Base-by-base conservation (phyloP, 345 rosid genomes). In the Populus pruinosa region DNA sequence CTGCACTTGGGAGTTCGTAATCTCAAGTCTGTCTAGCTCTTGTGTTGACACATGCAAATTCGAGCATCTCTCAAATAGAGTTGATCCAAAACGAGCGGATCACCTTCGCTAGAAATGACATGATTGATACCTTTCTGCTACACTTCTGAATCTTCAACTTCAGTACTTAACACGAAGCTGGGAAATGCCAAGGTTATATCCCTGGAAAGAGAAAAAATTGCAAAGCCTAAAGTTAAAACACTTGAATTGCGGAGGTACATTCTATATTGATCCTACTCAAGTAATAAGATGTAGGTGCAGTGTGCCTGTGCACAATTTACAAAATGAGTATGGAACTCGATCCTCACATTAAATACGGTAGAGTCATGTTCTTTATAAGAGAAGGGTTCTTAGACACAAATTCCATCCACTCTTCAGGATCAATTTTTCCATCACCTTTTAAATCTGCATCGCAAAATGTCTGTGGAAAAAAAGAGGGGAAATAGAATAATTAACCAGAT, bases 361-460 rank as follows among this genome's bases (percentile, higher is more conserved):
- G 88, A 35, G 97, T 93, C 98, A 93, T 96, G 89, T 92, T 96
- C 90, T 88, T 96, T 77, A 93, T 83, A 43, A 96, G 89, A 67
- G 97, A 91, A 0, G 99, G 99, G 74, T 92, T 73, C 84, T 81
- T 89, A 8, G 82, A 83, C 70, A 91, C 97, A 43, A 90, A 92
- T 38, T 89, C 92, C 77, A 88, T 89, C 99, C 99, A 96, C 77
- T 96, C 99, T 77, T 91, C 96, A 47, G 62, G 64, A 78, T 96
- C 98, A 7, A 96, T 96, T 85, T 78, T 96, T 29, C 94, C 98
- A 44, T 93, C 97, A 8, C 88, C 88, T 73, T 88, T 88, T 21
- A 67, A 70, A 72, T 96, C 96, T 29, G 96, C 99, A 36, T 92
- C 91, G 2, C 47, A 43, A 61, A 91, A 93, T 13, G 97, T 90